phyloP scores from a whole-genome alignment of 768 basidiomycete species.

The Gautieria morchelliformis region DNA sequence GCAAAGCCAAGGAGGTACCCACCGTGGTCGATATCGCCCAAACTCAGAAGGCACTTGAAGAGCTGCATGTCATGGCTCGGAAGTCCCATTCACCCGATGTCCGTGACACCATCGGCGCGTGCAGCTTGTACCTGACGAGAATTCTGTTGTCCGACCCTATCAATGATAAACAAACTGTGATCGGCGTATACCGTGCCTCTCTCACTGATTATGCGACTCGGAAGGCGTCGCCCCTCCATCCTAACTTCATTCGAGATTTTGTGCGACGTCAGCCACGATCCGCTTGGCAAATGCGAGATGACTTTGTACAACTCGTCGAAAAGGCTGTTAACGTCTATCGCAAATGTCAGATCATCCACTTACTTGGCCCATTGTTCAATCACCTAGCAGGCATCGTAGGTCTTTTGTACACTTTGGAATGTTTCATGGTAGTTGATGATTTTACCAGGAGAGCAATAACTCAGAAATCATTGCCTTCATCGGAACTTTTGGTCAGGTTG shows the following conservation, averaged over 20 bases:
- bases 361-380: slow-evolving; percentile 55
- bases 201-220: slow-evolving; percentile 68
- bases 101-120: slow-evolving; percentile 54
- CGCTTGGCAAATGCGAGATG: slow-evolving; percentile 56
- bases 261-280: slow-evolving; percentile 51
- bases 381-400: slow-evolving; percentile 34
- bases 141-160: slow-evolving; percentile 33
- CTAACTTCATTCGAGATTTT: slow-evolving; percentile 71
- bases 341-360: slow-evolving; percentile 60
- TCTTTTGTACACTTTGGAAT: slow-evolving; percentile 25
- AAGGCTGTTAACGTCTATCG: slow-evolving; percentile 72
- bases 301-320: slow-evolving; percentile 45
- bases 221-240: slow-evolving; percentile 69
- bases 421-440: slow-evolving; percentile 9
- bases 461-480: slow-evolving; percentile 43
- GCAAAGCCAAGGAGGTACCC: slow-evolving; percentile 64
- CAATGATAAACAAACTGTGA: slow-evolving; percentile 30
- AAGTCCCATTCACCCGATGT: slow-evolving; percentile 53
- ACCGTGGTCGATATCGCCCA: slow-evolving; percentile 34
- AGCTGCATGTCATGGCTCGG: slow-evolving; percentile 65
- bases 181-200: slow-evolving; percentile 53
- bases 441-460: slow-evolving; percentile 24
- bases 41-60: slow-evolving; percentile 38
- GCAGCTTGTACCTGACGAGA: slow-evolving; percentile 61
- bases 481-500: slow-evolving; percentile 33